These are phyloP conservation scores for Lichtheimia corymbifera DNA, from an alignment of 371 early-diverging fungal species.

Conservation along the genomic window DNA sequence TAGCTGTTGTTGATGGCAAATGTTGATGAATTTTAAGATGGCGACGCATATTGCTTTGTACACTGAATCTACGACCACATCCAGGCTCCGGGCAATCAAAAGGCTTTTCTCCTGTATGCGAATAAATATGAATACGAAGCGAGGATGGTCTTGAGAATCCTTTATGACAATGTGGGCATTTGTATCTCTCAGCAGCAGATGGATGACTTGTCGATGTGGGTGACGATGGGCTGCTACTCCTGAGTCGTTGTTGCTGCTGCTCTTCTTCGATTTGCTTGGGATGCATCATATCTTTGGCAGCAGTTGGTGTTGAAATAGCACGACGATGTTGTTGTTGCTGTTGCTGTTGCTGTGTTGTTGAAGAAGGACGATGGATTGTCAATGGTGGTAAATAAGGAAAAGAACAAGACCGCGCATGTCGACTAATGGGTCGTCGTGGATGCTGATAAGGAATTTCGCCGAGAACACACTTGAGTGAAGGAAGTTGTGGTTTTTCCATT, in stretches of 20 bases:
- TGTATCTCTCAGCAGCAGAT: constrained; percentile 6
- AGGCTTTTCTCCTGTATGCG: constrained; percentile 72
- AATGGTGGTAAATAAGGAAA: constrained; percentile 3
- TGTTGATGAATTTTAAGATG: constrained; percentile 48
- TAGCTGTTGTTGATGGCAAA: no score
- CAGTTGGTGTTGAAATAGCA: constrained; percentile 6
- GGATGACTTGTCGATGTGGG: background rate
- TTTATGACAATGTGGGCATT: constrained; percentile 58
- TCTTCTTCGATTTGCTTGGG: background rate
- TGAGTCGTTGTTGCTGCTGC: no score
- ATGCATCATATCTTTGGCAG: constrained; percentile 9
- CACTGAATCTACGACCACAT: constrained; percentile 61
- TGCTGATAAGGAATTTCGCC: constrained; percentile 6
- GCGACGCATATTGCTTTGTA: constrained; percentile 63
- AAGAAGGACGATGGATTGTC: background rate
- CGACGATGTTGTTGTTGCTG: constrained; percentile 3
- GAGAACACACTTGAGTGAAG: constrained; percentile 7
- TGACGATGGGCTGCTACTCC: background rate
- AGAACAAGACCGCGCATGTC: background rate
- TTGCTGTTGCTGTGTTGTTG: background rate
- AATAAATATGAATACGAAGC: constrained; percentile 57
- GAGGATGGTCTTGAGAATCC: constrained; percentile 62
- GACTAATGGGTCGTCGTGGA: background rate
- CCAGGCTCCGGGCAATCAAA: constrained; percentile 52
- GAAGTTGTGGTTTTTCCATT: constrained; percentile 12